Evolutionary conservation across 1,284 basidiomycete species (phyloP).

Genomic region (Cerrena zonata): DNA sequence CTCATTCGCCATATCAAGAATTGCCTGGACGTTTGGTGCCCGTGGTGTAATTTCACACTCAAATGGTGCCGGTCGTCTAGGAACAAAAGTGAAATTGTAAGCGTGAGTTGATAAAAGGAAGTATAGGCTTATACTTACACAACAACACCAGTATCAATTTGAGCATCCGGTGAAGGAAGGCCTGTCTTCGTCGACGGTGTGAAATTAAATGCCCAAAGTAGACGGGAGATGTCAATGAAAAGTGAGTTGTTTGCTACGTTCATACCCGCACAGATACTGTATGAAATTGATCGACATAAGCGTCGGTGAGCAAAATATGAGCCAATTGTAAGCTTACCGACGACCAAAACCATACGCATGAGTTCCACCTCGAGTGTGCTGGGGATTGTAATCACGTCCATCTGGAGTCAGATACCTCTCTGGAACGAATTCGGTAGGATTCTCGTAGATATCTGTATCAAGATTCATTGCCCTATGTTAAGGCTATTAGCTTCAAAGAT

Average conservation of each 20-base stretch:
- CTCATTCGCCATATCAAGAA: neutral
- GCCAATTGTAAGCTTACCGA: neutral
- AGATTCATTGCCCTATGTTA: slow-evolving; percentile 20
- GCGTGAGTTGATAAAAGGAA: neutral
- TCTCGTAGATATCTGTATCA: slow-evolving; percentile 2
- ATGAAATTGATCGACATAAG: slow-evolving; percentile 24
- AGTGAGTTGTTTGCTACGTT: slow-evolving; percentile 8
- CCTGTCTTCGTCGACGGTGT: slow-evolving; percentile 14
- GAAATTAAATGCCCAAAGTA: slow-evolving; percentile 11
- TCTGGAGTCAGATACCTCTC: slow-evolving; percentile 3
- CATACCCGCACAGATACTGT: slow-evolving; percentile 9
- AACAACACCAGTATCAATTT: slow-evolving; percentile 2
- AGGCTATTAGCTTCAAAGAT: neutral
- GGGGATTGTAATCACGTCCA: neutral
- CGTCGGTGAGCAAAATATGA: too few relatives aligned
- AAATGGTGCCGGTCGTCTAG: neutral
- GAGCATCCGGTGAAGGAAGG: slow-evolving; percentile 1
- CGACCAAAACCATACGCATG: slow-evolving; percentile 6
- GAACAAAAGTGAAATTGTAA: neutral
- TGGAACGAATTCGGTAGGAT: slow-evolving; percentile 3
- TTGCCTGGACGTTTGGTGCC: neutral
- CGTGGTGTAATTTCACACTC: slow-evolving; percentile 1
- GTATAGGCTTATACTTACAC: slow-evolving; percentile 2
- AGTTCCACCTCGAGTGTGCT: slow-evolving; percentile 4
- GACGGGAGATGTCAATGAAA: slow-evolving; percentile 9